These are phyloP conservation scores for Botryotinia convoluta DNA, from an alignment of 2,329 filamentous ascomycete species.

Conservation along the genomic window DNA sequence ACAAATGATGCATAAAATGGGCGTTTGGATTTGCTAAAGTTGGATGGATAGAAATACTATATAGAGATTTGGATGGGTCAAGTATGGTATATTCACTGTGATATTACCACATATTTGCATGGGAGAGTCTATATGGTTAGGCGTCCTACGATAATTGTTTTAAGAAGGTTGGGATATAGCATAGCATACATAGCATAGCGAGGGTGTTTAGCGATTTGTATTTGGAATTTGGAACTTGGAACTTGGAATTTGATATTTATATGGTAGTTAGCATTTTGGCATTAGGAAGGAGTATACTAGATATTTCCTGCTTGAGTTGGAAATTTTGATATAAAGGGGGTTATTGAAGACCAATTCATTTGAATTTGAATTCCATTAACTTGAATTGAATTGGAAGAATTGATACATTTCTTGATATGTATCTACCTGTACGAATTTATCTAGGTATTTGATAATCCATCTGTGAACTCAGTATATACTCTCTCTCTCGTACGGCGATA, in stretches of 20 bases:
- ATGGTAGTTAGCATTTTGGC: background rate
- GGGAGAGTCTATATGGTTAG: background rate
- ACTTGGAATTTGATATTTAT: background rate
- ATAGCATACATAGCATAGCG: background rate
- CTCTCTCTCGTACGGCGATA: too few species aligned
- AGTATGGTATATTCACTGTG: background rate
- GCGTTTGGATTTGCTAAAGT: background rate
- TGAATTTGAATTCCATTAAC: background rate
- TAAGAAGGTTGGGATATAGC: background rate
- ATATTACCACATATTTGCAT: background rate
- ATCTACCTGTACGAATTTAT: background rate
- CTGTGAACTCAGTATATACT: background rate
- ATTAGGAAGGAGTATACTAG: background rate
- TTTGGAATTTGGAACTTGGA: background rate
- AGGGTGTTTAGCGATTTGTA: background rate
- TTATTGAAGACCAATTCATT: background rate
- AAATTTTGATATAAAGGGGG: background rate
- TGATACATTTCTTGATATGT: accelerated
- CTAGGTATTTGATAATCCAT: background rate
- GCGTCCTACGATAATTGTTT: background rate
- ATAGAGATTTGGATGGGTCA: background rate
- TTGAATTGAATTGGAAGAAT: background rate
- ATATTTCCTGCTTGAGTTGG: background rate
- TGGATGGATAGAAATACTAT: background rate
- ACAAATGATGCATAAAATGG: background rate